Conservation (phyloP, 768 basidiomycete species). For the Amanita inopinata region DNA sequence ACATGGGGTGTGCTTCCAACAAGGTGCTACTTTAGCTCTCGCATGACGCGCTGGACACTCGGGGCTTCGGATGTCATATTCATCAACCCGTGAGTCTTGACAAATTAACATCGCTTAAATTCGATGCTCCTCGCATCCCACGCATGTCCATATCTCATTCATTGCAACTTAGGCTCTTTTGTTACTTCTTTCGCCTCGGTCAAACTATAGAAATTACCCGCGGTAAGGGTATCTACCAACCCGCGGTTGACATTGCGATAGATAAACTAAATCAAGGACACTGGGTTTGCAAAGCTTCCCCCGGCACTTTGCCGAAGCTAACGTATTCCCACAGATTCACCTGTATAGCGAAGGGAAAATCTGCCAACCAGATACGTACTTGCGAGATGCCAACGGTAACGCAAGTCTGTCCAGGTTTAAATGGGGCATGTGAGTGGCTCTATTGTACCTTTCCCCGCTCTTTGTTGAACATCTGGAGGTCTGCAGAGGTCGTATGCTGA, state of each 20-base stretch:
- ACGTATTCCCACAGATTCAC: slow-evolving; percentile 55
- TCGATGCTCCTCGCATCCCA: slow-evolving; percentile 9
- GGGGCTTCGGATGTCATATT: slow-evolving; percentile 94
- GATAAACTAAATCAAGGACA: slow-evolving; percentile 69
- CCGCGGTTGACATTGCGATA: slow-evolving; percentile 77
- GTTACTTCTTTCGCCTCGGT: slow-evolving; percentile 77
- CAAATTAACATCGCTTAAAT: slow-evolving; percentile 9
- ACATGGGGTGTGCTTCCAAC: slow-evolving; percentile 82
- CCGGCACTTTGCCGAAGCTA: neutral
- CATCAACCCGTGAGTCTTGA: slow-evolving; percentile 66
- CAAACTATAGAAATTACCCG: slow-evolving; percentile 91
- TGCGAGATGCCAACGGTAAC: slow-evolving; percentile 28
- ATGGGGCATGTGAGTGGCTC: slow-evolving; percentile 81
- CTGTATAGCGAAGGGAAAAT: slow-evolving; percentile 87
- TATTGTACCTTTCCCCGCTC: neutral
- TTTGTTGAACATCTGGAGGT: slow-evolving; percentile 1
- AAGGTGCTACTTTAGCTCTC: slow-evolving; percentile 44
- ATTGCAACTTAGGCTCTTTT: slow-evolving; percentile 69
- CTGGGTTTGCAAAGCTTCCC: slow-evolving; percentile 54
- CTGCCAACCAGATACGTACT: slow-evolving; percentile 57
- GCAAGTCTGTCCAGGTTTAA: slow-evolving; percentile 69
- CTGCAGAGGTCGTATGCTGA: slow-evolving; percentile 72
- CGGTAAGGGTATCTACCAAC: slow-evolving; percentile 84
- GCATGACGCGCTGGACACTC: slow-evolving; percentile 78
- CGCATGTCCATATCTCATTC: too few relatives aligned